phyloP scores from a whole-genome alignment of 2,329 filamentous ascomycete genomes.

The Gaeumannomyces tritici region DNA sequence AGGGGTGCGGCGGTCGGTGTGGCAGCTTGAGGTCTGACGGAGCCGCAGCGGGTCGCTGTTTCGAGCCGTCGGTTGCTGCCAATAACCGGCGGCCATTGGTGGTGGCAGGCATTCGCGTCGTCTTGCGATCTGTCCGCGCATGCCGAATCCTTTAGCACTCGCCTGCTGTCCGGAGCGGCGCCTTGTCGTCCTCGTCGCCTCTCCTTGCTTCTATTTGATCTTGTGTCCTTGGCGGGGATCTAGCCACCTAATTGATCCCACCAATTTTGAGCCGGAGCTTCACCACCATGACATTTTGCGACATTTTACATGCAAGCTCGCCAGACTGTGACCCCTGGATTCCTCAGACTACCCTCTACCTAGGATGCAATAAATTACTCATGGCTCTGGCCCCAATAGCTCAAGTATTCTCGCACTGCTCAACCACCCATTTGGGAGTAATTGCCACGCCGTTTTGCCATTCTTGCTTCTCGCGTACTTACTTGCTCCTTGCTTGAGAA shows the following conservation, averaged over 20 bases:
- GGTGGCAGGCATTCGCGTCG: slow-evolving; percentile 36
- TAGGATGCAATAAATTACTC: no score
- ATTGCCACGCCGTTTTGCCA: no score
- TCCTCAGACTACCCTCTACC: no score
- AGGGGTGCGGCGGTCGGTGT: slow-evolving; percentile 6
- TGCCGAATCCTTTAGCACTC: slow-evolving; percentile 18
- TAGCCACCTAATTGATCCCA: neutral
- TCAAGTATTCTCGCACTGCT: no score
- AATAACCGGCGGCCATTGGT: slow-evolving; percentile 29
- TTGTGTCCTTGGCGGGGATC: neutral
- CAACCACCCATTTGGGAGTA: rapidly evolving
- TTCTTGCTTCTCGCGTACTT: no score
- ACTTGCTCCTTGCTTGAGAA: no score
- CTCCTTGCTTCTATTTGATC: neutral
- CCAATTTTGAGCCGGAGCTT: no score
- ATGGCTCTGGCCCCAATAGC: no score
- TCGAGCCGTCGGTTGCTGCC: slow-evolving; percentile 5
- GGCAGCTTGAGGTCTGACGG: slow-evolving; percentile 1
- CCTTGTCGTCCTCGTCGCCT: neutral
- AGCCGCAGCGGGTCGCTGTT: slow-evolving; percentile 5
- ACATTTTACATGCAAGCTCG: no score
- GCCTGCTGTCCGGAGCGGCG: no score
- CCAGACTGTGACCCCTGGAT: no score
- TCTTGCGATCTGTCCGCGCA: slow-evolving; percentile 27
- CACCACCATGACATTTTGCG: no score